phyloP scores from a whole-genome alignment of 192 early-diverging fungal species.

The Backusella parvicylindrica region DNA sequence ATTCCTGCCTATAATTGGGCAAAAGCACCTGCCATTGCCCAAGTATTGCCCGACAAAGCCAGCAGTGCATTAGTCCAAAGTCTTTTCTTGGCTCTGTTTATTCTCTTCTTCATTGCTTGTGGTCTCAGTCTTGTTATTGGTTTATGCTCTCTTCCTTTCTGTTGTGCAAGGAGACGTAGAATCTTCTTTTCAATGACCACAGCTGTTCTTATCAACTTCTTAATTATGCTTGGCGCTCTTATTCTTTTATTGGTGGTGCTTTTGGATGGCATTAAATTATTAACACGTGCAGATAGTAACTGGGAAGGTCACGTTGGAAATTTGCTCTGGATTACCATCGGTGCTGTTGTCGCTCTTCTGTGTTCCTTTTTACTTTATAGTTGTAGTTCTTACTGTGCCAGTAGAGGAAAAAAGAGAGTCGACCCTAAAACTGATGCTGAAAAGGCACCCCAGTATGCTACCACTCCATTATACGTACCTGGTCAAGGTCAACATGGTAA shows the following conservation, averaged over 20 bases:
- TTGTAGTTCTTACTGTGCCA: neutral
- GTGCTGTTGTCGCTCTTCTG: neutral
- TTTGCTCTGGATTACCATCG: slow-evolving; percentile 17
- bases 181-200: slow-evolving; percentile 8
- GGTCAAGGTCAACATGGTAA: neutral
- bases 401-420: neutral
- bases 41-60: neutral
- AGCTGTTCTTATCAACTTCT: slow-evolving; percentile 9
- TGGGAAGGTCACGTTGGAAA: slow-evolving; percentile 19
- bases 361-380: neutral
- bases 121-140: slow-evolving; percentile 18
- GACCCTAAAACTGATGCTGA: neutral
- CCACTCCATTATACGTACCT: neutral
- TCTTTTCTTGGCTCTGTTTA: slow-evolving; percentile 21
- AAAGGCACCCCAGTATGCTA: neutral
- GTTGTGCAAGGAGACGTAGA: neutral
- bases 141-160: slow-evolving; percentile 13
- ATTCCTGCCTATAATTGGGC: slow-evolving; percentile 20
- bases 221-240: slow-evolving; percentile 2
- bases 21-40: slow-evolving; percentile 15
- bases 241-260: slow-evolving; percentile 10
- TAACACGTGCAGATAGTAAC: neutral
- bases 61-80: neutral
- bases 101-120: slow-evolving; percentile 15
- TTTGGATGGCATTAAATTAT: neutral